Evolutionary conservation across 2,329 filamentous ascomycete genomes (phyloP).

Genomic region (Microdochium nivale): DNA sequence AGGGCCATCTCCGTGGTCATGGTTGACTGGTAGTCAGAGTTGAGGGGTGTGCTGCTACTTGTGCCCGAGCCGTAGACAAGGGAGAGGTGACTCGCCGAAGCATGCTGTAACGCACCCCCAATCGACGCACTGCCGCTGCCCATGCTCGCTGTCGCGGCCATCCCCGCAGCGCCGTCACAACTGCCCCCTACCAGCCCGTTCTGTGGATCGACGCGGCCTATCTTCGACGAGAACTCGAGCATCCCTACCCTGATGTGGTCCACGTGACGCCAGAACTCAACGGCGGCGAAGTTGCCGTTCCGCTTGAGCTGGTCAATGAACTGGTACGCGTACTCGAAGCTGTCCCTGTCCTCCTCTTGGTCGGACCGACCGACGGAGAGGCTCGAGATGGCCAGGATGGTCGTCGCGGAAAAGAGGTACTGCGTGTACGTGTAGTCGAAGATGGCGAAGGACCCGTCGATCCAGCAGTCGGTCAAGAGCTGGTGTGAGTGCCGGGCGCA

Average conservation of each 20-base stretch:
- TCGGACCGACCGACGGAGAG: slow-evolving; percentile 20
- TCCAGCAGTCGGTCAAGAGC: slow-evolving; percentile 33
- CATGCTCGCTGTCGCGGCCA: background rate
- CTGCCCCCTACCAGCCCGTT: background rate
- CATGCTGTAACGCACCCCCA: background rate
- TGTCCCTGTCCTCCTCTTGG: slow-evolving; percentile 26
- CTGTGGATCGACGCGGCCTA: background rate
- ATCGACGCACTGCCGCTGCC: background rate
- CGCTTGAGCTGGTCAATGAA: slow-evolving; percentile 28
- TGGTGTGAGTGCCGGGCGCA: slow-evolving; percentile 34
- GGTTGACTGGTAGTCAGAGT: background rate
- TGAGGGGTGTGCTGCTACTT: background rate
- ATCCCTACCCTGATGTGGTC: slow-evolving; percentile 17
- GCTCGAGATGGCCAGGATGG: slow-evolving; percentile 33
- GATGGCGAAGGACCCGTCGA: slow-evolving; percentile 34
- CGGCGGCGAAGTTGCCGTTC: slow-evolving; percentile 30
- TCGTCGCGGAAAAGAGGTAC: slow-evolving; percentile 36
- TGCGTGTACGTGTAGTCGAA: slow-evolving; percentile 38
- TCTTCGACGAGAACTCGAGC: background rate
- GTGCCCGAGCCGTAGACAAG: background rate
- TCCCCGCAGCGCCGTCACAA: background rate
- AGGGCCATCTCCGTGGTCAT: slow-evolving; percentile 25
- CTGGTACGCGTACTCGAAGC: slow-evolving; percentile 27
- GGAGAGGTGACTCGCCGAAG: background rate
- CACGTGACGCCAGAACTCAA: slow-evolving; percentile 31